These are phyloP conservation scores for Coemansia sp. DNA, from an alignment of 192 early-diverging fungal species.

Conservation along the genomic window DNA sequence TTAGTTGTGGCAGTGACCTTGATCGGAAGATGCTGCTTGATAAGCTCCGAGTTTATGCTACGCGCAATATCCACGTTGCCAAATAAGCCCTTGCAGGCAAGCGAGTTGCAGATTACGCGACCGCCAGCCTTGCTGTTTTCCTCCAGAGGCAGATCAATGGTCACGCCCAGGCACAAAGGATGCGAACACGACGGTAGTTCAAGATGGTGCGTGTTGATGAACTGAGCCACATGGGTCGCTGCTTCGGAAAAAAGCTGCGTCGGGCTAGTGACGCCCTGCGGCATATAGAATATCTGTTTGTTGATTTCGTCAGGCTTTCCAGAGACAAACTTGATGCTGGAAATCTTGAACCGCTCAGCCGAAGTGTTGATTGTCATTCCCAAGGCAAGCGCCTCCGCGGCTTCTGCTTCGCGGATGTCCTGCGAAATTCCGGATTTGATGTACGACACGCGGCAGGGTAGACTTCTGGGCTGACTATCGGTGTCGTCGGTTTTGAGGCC, in stretches of 20 bases:
- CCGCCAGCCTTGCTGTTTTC: conserved; percentile 75
- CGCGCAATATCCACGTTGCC: conserved; percentile 74
- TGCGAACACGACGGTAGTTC: not conserved
- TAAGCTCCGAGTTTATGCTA: conserved; percentile 71
- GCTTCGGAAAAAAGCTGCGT: conserved; percentile 65
- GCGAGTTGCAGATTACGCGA: conserved; percentile 41
- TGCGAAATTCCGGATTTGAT: conserved; percentile 19
- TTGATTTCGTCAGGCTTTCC: conserved; percentile 25
- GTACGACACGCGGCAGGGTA: conserved; percentile 28
- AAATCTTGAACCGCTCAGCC: conserved; percentile 24
- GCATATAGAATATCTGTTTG: conserved; percentile 39
- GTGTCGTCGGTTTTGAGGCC: conserved; percentile 14
- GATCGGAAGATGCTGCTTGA: conserved; percentile 69
- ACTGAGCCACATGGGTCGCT: conserved; percentile 75
- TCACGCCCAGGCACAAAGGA: conserved; percentile 67
- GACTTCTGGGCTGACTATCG: conserved; percentile 7
- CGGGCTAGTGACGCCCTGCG: not conserved
- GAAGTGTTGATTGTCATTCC: conserved; percentile 41
- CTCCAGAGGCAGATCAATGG: conserved; percentile 88
- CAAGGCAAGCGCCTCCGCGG: not conserved
- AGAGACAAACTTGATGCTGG: conserved; percentile 30
- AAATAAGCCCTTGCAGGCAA: conserved; percentile 47
- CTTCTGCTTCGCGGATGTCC: conserved; percentile 21
- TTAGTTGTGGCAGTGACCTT: conserved; percentile 86
- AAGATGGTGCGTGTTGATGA: conserved; percentile 58